Evolutionary conservation across 352 stramenopile species (phyloP).

Genomic region (Thraustochytrium striatum): DNA sequence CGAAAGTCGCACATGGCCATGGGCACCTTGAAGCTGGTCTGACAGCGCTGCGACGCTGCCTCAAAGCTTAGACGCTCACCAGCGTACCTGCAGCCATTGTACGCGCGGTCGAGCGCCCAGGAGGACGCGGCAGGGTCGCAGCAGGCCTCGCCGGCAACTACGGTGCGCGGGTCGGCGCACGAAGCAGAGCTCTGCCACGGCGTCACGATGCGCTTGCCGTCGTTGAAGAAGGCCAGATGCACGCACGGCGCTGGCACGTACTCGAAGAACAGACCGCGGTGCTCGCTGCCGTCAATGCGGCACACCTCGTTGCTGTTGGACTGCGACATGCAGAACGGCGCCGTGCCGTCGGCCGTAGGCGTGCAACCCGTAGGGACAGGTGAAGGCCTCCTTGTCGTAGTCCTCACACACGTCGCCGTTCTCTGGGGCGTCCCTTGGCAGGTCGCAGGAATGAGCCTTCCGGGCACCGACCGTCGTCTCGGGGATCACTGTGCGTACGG

Average conservation of each 20-base stretch:
- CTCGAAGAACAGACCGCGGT: constrained; percentile 59
- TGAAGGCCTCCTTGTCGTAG: neutral
- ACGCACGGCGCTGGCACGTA: constrained; percentile 62
- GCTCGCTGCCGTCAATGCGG: neutral
- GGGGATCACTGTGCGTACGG: constrained; percentile 57
- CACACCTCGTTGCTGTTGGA: neutral
- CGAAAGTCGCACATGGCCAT: neutral
- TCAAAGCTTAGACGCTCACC: constrained; percentile 37
- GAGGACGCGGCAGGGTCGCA: constrained; percentile 26
- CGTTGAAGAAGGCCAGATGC: constrained; percentile 57
- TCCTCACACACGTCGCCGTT: neutral
- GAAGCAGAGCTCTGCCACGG: neutral
- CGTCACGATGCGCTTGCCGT: constrained; percentile 10
- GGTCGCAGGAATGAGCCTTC: neutral
- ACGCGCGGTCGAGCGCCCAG: neutral
- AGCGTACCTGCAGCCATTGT: constrained; percentile 20
- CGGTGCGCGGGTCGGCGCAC: constrained; percentile 41
- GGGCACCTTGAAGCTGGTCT: neutral
- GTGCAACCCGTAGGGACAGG: neutral
- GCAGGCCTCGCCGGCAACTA: constrained; percentile 20
- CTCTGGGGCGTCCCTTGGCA: neutral
- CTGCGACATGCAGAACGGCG: neutral
- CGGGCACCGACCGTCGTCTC: neutral
- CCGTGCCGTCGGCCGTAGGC: neutral
- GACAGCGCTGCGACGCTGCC: constrained; percentile 26